Evolutionary conservation across 1,139 yeast genomes (phyloP), one percentile per base, ranked within the genome.

Genomic region (Pichia sp.): DNA sequence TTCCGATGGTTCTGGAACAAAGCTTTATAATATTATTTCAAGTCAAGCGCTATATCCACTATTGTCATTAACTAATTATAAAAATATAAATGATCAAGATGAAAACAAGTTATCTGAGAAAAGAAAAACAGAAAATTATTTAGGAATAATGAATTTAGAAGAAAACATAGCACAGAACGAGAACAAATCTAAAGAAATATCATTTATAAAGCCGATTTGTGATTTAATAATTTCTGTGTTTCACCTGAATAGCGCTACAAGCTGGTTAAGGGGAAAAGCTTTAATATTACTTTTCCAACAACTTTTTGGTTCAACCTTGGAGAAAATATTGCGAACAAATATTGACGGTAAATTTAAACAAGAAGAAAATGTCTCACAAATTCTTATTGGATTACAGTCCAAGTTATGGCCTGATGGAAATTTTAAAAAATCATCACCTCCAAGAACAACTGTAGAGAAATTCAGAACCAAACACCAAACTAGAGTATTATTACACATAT

Each of bases 241-340:
- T 66, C 79, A 86, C 28, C 68, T 87, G 31, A 79, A 82, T 48
- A 76, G 74, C 40, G 73, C 86, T 2, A 81, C 79, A 47, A 76
- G 78, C 45, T 88, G 96, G 96, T 67, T 89, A 1, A 70, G 95
- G 48, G 97, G 96, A 0, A 72, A 90, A 44, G 96, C 97, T 0
- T 72, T 88, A 4, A 75, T 89, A 39, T 81, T 88, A 3, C 79
- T 90, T 3, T 70, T 89, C 40, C 97, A 89, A 63, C 96, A 88
- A 64, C 65, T 90, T 1, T 74, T 90, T 47, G 97, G 97, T 0
- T 87, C 95, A 3, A 85, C 97, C 0, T 83, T 89, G 49, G 97
- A 90, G 61, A 81, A 79, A 60, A 83, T 83, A 53, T 75, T 83
- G 7, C 68, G 80, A 39, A 75, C 73, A n/a, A 66, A 67, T 56